phyloP scores from a whole-genome alignment of 192 early-diverging fungal species.

The Coemansia aciculifera region DNA sequence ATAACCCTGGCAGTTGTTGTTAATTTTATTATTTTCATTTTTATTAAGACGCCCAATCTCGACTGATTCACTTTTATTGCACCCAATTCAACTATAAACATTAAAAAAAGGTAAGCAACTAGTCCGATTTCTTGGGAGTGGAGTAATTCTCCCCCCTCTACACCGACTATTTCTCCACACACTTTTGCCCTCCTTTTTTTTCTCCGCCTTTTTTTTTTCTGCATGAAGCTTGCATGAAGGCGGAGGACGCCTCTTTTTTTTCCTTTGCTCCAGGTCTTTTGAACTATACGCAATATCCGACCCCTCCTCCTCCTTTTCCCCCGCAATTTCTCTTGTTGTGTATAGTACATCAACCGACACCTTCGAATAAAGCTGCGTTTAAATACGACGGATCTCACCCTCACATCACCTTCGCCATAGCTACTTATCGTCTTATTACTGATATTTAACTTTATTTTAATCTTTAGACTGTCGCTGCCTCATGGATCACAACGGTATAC shows the following conservation, averaged over 20 bases:
- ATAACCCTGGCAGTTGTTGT: background rate
- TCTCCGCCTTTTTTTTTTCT: background rate
- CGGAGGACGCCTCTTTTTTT: background rate
- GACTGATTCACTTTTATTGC: background rate
- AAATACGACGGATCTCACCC: background rate
- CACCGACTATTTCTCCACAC: background rate
- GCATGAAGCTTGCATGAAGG: slow-evolving; percentile 9
- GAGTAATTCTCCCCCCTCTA: background rate
- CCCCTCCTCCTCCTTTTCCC: background rate
- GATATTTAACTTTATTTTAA: background rate
- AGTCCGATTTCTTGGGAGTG: background rate
- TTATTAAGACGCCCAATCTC: background rate
- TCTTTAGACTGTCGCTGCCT: background rate
- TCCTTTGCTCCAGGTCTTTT: background rate
- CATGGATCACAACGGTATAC: background rate
- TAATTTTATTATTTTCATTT: background rate
- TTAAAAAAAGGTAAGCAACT: background rate
- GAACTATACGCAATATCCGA: background rate
- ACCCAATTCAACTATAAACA: background rate
- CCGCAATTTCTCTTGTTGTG: background rate
- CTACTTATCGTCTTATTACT: background rate
- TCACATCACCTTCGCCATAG: background rate
- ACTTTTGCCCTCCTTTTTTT: background rate
- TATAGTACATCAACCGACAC: background rate
- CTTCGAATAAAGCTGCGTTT: background rate